Conservation (phyloP, 768 basidiomycete genomes). For the Amanita fuliginea region DNA sequence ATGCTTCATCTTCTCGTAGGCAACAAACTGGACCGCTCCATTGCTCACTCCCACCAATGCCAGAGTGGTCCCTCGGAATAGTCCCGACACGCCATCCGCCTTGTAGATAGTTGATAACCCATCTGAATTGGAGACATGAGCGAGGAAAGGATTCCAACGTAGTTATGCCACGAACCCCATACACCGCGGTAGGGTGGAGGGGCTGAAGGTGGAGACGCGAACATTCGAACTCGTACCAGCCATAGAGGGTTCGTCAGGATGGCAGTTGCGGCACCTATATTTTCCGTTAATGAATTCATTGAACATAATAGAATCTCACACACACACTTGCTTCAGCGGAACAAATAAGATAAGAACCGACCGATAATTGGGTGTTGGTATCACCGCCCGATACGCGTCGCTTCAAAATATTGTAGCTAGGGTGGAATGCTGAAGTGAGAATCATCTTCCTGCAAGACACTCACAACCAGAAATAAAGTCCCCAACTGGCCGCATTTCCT, state of each 20-base stretch:
- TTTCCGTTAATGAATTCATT: not conserved
- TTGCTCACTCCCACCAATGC: slow-evolving; percentile 91
- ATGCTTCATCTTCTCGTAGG: slow-evolving; percentile 91
- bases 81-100: slow-evolving; percentile 66
- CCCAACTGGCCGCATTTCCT: slow-evolving; percentile 96
- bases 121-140: slow-evolving; percentile 19
- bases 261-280: slow-evolving; percentile 84
- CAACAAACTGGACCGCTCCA: slow-evolving; percentile 92
- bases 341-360: slow-evolving; percentile 75
- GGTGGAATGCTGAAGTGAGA: not conserved
- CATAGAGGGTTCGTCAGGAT: slow-evolving; percentile 95
- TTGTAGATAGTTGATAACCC: slow-evolving; percentile 64
- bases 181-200: slow-evolving; percentile 70
- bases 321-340: slow-evolving; percentile 97
- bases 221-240: slow-evolving; percentile 97
- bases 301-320: slow-evolving; percentile 26
- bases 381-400: slow-evolving; percentile 62
- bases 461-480: slow-evolving; percentile 95
- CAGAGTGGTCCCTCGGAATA: slow-evolving; percentile 81
- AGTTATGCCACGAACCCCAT: slow-evolving; percentile 42
- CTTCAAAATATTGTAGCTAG: slow-evolving; percentile 91
- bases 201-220: slow-evolving; percentile 61
- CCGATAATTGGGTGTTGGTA: slow-evolving; percentile 54
- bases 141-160: not conserved
- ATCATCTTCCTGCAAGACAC: slow-evolving; percentile 15